A percentile compares a stretch with the other conserved stretches of the same genome.
phyloP scores from a whole-genome alignment of 2,329 filamentous ascomycete species.

The Venturia aucupariae region DNA sequence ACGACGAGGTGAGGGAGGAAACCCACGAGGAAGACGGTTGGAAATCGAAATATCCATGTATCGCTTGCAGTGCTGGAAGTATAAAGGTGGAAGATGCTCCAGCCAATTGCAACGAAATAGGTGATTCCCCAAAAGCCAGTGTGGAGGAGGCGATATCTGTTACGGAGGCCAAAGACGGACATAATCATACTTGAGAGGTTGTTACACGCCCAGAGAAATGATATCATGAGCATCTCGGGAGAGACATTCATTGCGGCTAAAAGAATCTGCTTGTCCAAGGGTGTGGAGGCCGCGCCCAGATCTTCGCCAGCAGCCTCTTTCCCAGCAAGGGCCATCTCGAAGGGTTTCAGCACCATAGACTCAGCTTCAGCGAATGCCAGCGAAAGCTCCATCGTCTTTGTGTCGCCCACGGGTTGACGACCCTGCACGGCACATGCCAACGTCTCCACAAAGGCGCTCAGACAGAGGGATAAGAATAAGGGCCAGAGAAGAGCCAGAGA shows the following conservation, averaged over 20 bases:
- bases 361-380: slow-evolving; percentile 94
- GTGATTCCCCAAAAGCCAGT: slow-evolving; percentile 84
- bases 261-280: slow-evolving; percentile 56
- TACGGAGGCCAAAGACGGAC: slow-evolving; percentile 71
- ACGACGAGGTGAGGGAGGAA: slow-evolving; percentile 93
- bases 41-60: slow-evolving; percentile 71
- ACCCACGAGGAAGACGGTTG: slow-evolving; percentile 88
- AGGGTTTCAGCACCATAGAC: slow-evolving; percentile 69
- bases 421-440: slow-evolving; percentile 83
- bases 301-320: slow-evolving; percentile 26
- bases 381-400: slow-evolving; percentile 95
- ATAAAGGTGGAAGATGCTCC: slow-evolving; percentile 51
- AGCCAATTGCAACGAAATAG: slow-evolving; percentile 78
- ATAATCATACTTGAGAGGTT: slow-evolving; percentile 77
- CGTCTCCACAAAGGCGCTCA: slow-evolving; percentile 83
- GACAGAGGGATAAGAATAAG: slow-evolving; percentile 57
- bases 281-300: slow-evolving; percentile 31
- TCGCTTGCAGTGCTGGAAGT: not conserved
- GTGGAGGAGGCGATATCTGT: slow-evolving; percentile 70
- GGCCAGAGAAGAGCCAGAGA: slow-evolving; percentile 72
- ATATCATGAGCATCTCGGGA: slow-evolving; percentile 78
- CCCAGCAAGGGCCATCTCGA: slow-evolving; percentile 60
- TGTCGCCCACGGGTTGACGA: slow-evolving; percentile 69
- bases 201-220: slow-evolving; percentile 80
- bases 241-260: slow-evolving; percentile 77